Evolutionary conservation across 192 early-diverging fungal species (phyloP).

Genomic region (Linnemannia exigua): DNA sequence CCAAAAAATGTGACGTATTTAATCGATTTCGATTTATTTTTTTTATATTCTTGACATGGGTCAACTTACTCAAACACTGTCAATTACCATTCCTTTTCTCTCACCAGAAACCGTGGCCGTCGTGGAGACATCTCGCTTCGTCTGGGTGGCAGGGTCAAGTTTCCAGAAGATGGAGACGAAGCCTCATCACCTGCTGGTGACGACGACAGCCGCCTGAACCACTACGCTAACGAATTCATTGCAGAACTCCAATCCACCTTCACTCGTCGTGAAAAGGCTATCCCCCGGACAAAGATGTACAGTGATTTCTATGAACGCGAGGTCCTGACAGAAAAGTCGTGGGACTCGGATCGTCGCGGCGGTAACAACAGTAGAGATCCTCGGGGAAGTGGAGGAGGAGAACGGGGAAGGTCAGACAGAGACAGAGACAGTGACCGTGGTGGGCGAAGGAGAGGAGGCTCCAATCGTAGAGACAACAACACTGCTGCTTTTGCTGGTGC

Average conservation of each 20-base stretch:
- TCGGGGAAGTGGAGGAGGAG: background rate
- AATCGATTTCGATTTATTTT: too few relatives aligned
- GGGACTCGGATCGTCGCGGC: background rate
- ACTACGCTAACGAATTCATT: slow-evolving; percentile 36
- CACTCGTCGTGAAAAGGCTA: slow-evolving; percentile 34
- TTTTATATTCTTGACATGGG: too few relatives aligned
- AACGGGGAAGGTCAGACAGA: background rate
- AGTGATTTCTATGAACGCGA: slow-evolving; percentile 55
- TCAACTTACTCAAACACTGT: background rate
- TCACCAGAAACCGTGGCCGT: slow-evolving; percentile 40
- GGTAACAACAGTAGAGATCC: background rate
- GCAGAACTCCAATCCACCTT: slow-evolving; percentile 48
- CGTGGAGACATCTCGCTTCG: slow-evolving; percentile 49
- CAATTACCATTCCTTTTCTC: background rate
- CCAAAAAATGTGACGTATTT: background rate
- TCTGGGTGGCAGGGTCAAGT: slow-evolving; percentile 37
- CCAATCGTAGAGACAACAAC: background rate
- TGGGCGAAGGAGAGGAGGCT: background rate
- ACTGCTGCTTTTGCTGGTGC: background rate
- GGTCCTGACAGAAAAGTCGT: slow-evolving; percentile 13
- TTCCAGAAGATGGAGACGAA: slow-evolving; percentile 10
- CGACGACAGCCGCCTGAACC: slow-evolving; percentile 17
- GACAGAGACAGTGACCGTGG: background rate
- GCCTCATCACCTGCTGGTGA: background rate
- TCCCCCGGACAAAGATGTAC: slow-evolving; percentile 46